Evolutionary conservation across 495 filamentous ascomycete genomes (phyloP), one percentile per base, ranked within the genome.

Genomic region (Thermochaetoides thermophila): DNA sequence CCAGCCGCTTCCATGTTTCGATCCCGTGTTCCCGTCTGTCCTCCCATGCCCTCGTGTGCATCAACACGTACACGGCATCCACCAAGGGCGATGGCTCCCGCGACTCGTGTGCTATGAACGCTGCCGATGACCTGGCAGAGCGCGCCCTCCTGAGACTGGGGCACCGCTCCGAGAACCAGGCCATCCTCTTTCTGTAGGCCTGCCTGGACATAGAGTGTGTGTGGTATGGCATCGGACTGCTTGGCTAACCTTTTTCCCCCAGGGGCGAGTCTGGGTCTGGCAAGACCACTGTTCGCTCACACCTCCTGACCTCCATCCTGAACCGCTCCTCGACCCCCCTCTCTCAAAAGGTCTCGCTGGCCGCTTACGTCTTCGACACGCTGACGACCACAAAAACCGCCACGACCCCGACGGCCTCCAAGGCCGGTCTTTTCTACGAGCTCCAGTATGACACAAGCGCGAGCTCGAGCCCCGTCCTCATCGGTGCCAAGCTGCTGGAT

Each of bases 331-430:
- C 84, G 0, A 96, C 89, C 6, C 89, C 89, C 1, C 60, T 97
- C 3, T 95, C 87, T 2, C 77, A 74, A 36, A 97, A 94, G 53
- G 65, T 95, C 15, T 94, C 85, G 3, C 81, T 87, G 22, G 87
- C 89, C 21, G 76, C 84, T 9, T 97, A 92, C 52, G 70, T 95
- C 16, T 95, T 96, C 53, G 89, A 97, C 52, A 78, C 84, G 5
- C 68, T 97, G 25, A 97, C 89, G 3, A 94, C 89, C 5, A 97
- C 87, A n/a, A 97, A 97, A 62, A 92, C 86, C 12, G 69, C 83
- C 13, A 94, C 86, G 5, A 94, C 86, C 0, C 86, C 86, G 1
- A 93, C 83, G 5, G 89, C 89, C 16, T 95, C 87, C 10, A 95
- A 93, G 54, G 78, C 89, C 5, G 89, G 89, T 37, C 71, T 97